Base-by-base conservation (phyloP, 1,139 yeast species). In the Sugiyamaella novakii region DNA sequence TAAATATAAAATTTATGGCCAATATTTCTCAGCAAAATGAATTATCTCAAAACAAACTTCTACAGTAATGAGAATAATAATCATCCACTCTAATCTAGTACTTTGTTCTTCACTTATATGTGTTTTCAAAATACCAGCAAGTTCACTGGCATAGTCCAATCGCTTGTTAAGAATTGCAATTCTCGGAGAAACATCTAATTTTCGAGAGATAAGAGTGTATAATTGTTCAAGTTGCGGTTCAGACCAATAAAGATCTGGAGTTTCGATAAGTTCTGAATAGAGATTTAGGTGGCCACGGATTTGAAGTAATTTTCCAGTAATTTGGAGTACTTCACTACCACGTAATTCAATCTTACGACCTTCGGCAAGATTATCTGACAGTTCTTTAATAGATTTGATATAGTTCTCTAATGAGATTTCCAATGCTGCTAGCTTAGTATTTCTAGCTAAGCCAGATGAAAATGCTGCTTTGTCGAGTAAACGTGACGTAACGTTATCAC, bases 231-330 rank as follows among this genome's bases (percentile, higher is more conserved):
- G 71, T 30, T 81, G 80, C 0, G 96, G 95, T 60, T 88, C 96
- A 47, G 88, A 80, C 97, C 97, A 89, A 67, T 88, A 89, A 41
- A 88, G 68, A 64, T 89, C 97, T 0, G 97, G 97, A 0, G 95
- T 87, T 60, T 89, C 97, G 37, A 87, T 87, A 49, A 89, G 75
- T 61, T 89, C 96, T n/a, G 92, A 84, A 65, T 89, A 87, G 40
- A 89, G 69, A 59, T 89, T 89, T 54, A 89, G 74, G 58, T 84
- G 84, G 1, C 95, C 96, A 51, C 97, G 72, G 17, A 89, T 72
- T 41, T 85, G 71, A 51, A 89, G 78, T 25, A 89, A 71, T 50
- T 82, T 74, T 0, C 96, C 96, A 0, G 95, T 87, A 3, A 83
- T 73, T 57, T 75, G 74, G 45, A 88, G 68, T 3, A 86, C 81